Evolutionary conservation across 148 eudicot genomes (phyloP).

Genomic region (Diospyros kaki): DNA sequence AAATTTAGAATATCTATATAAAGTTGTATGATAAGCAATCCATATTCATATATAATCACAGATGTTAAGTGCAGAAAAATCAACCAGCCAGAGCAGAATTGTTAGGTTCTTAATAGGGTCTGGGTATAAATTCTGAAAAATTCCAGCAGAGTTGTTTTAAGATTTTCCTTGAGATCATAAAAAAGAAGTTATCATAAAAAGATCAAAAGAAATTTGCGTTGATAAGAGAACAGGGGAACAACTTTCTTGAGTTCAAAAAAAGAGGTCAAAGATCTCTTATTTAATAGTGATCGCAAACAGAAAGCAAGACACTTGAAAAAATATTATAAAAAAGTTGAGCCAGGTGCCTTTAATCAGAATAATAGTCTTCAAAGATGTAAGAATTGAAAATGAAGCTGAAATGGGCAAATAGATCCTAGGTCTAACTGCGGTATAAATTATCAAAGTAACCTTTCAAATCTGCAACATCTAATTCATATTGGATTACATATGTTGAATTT

Average conservation of each 20-base stretch:
- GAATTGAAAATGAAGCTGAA: background rate
- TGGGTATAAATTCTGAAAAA: background rate
- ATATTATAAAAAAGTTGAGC: background rate
- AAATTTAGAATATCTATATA: background rate
- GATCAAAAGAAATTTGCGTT: background rate
- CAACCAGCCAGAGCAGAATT: background rate
- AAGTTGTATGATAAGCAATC: too few species aligned
- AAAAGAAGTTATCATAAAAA: background rate
- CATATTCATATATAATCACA: background rate
- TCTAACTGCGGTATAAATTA: background rate
- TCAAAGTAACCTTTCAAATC: background rate
- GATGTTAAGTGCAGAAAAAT: background rate
- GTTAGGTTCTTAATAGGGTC: background rate
- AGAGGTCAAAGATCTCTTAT: background rate
- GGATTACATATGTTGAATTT: background rate
- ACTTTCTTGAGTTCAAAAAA: background rate
- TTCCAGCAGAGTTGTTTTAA: background rate
- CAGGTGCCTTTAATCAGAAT: background rate
- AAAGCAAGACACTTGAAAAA: background rate
- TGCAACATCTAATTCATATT: background rate
- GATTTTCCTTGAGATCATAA: background rate
- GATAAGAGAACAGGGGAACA: background rate
- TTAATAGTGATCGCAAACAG: background rate
- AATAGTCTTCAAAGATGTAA: background rate
- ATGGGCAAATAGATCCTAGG: background rate